Evolutionary conservation across 257 asterid species (phyloP).

Genomic region (Penstemon davidsonii): DNA sequence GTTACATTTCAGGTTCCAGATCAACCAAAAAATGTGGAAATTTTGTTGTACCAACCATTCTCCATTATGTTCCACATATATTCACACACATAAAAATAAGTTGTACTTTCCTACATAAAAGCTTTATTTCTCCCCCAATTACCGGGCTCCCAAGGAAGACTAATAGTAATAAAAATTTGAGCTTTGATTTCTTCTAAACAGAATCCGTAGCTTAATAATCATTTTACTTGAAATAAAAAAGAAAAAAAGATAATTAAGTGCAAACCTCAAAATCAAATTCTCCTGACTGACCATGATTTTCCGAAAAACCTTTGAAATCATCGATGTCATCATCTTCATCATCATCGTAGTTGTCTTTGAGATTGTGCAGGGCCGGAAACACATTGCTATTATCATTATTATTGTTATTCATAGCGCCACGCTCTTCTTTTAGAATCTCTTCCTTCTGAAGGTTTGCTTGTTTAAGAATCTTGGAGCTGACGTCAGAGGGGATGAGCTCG

Average conservation of each 20-base stretch:
- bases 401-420: conserved; percentile 28
- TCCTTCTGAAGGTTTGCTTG: conserved; percentile 80
- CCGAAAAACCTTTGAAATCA: conserved; percentile 66
- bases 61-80: too few species aligned
- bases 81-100: too few species aligned
- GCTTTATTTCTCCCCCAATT: too few species aligned
- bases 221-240: not conserved
- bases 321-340: conserved; percentile 68
- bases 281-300: conserved; percentile 65
- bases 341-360: conserved; percentile 29
- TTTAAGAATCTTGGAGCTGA: conserved; percentile 78
- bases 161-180: too few species aligned
- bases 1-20: too few species aligned
- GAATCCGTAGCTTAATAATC: not conserved
- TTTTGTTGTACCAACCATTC: too few species aligned
- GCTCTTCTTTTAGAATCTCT: conserved; percentile 81
- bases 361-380: conserved; percentile 34
- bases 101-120: too few species aligned
- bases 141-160: too few species aligned
- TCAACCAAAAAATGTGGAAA: too few species aligned
- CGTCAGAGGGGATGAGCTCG: conserved; percentile 60
- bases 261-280: conserved; percentile 64
- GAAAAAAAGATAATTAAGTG: not conserved
- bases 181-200: too few species aligned
- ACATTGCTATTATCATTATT: conserved; percentile 21